Percentiles rank a stretch among this genome's conserved stretches.
phyloP scores from a whole-genome alignment of 2,329 filamentous ascomycete species.

The Penicillium sp. region DNA sequence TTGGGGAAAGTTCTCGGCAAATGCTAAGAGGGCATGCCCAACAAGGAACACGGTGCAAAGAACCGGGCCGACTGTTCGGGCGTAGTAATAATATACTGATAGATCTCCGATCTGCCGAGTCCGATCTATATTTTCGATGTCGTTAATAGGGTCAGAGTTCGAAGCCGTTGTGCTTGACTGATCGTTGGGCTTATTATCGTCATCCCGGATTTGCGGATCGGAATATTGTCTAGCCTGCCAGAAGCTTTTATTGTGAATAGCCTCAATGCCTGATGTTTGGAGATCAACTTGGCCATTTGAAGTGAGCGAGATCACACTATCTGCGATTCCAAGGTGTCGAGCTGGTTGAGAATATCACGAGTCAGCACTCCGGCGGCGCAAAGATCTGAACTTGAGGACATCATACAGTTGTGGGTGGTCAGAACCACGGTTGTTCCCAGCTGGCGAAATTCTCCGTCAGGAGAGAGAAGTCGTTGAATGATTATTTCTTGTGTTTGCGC shows the following conservation, averaged over 20 bases:
- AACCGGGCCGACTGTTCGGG: neutral
- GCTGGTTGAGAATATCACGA: neutral
- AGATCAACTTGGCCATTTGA: neutral
- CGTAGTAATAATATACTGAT: conserved; percentile 5
- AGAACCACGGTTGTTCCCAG: conserved; percentile 12
- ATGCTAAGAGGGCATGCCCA: neutral
- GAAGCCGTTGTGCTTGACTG: neutral
- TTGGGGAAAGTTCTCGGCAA: neutral
- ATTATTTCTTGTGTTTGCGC: conserved; percentile 4
- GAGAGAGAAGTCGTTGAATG: conserved; percentile 6
- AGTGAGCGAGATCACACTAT: neutral
- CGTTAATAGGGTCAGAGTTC: neutral
- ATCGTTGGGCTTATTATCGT: neutral
- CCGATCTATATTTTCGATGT: neutral
- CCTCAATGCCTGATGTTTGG: neutral
- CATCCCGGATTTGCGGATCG: neutral
- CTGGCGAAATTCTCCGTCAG: conserved; percentile 7
- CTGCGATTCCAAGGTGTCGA: neutral
- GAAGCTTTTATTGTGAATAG: neutral
- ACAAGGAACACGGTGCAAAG: neutral
- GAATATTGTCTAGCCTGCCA: neutral
- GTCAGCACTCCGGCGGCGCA: neutral
- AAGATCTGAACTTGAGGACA: neutral
- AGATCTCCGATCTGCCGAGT: conserved; percentile 3
- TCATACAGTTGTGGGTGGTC: conserved; percentile 7